These are phyloP conservation scores for Apiotrichum sp. DNA, from an alignment of 1,284 basidiomycete species.

Conservation along the genomic window DNA sequence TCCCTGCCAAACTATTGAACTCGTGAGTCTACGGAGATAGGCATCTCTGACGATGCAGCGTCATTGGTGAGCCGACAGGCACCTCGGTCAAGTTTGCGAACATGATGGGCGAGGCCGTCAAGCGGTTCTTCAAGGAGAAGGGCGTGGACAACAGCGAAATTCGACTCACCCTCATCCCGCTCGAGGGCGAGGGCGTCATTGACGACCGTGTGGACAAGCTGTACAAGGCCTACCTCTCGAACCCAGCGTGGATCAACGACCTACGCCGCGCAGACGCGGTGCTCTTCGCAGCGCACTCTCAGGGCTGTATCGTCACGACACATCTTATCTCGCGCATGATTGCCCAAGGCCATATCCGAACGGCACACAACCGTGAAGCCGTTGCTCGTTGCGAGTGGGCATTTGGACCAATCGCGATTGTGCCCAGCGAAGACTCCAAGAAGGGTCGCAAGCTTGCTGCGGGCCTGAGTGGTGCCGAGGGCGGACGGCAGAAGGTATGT, in stretches of 20 bases:
- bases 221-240: constrained; percentile 66
- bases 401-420: constrained; percentile 40
- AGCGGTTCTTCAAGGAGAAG: constrained; percentile 65
- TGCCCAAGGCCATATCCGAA: constrained; percentile 67
- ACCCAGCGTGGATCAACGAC: constrained; percentile 78
- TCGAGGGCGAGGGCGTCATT: constrained; percentile 92
- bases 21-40: constrained; percentile 13
- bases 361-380: constrained; percentile 45
- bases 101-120: constrained; percentile 76
- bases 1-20: constrained; percentile 43
- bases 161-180: constrained; percentile 67
- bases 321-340: constrained; percentile 82
- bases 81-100: constrained; percentile 81
- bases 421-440: constrained; percentile 29
- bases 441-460: constrained; percentile 21
- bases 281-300: constrained; percentile 83
- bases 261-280: constrained; percentile 81
- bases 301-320: constrained; percentile 86
- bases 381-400: constrained; percentile 43
- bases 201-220: constrained; percentile 76
- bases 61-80: constrained; percentile 74
- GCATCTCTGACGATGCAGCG: constrained; percentile 23
- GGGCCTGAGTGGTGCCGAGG: constrained; percentile 35
- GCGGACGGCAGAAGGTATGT: constrained; percentile 59
- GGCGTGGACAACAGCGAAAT: constrained; percentile 32